phyloP scores from a whole-genome alignment of 345 rosid species.

The Linum trigynum region DNA sequence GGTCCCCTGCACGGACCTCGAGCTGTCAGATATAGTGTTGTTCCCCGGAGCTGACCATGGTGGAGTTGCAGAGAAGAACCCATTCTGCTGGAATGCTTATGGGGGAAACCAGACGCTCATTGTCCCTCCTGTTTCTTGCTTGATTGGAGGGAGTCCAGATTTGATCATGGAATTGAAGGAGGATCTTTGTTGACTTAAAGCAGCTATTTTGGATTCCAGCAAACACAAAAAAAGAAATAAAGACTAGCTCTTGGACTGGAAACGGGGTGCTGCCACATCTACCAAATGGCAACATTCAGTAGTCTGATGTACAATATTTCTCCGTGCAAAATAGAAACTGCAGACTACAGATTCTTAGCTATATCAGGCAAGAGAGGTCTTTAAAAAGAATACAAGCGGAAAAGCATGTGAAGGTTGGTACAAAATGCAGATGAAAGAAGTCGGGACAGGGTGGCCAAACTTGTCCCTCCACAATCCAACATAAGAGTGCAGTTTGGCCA shows the following conservation, averaged over 20 bases:
- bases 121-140: slow-evolving; percentile 33
- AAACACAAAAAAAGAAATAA: neutral
- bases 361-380: too few relatives aligned
- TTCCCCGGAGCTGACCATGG: slow-evolving; percentile 51
- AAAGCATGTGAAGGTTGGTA: too few relatives aligned
- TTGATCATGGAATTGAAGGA: slow-evolving; percentile 13
- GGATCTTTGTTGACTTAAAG: slow-evolving; percentile 18
- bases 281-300: too few relatives aligned
- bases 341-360: too few relatives aligned
- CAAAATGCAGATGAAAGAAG: too few relatives aligned
- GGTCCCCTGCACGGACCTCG: slow-evolving; percentile 73
- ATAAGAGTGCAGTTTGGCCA: neutral
- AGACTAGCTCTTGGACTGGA: neutral
- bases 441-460: too few relatives aligned
- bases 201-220: neutral
- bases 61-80: slow-evolving; percentile 40
- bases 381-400: too few relatives aligned
- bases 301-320: too few relatives aligned
- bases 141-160: slow-evolving; percentile 26
- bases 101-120: slow-evolving; percentile 35
- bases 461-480: slow-evolving; percentile 33
- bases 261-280: too few relatives aligned
- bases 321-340: too few relatives aligned
- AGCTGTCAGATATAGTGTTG: slow-evolving; percentile 64
- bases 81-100: slow-evolving; percentile 92